A percentile compares a stretch with the other conserved stretches of the same genome.
phyloP scores from a whole-genome alignment of 208 protist species.

The Zelonia costaricensis region DNA sequence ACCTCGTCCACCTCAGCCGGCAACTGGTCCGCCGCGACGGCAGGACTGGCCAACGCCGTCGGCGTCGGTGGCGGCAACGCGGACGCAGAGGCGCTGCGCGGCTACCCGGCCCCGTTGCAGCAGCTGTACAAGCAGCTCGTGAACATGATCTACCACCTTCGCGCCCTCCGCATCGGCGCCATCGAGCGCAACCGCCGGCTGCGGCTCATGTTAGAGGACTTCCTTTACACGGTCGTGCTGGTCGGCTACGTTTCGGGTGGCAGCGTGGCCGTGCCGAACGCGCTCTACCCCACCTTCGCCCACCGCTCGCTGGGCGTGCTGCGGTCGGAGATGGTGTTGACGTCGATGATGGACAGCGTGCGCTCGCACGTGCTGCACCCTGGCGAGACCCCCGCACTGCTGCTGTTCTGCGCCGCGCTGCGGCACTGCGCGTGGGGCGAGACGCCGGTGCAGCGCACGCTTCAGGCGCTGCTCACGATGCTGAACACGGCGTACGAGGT shows the following conservation, averaged over 20 bases:
- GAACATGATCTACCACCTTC: slow-evolving; percentile 37
- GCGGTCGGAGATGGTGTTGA: slow-evolving; percentile 37
- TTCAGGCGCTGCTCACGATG: slow-evolving; percentile 40
- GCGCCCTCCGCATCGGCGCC: slow-evolving; percentile 40
- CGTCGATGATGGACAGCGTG: slow-evolving; percentile 41
- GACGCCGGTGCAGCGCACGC: slow-evolving; percentile 35
- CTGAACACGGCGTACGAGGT: slow-evolving; percentile 40
- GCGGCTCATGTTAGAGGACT: slow-evolving; percentile 58
- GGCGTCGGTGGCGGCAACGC: slow-evolving; percentile 14
- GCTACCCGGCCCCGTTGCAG: slow-evolving; percentile 19
- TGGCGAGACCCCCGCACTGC: slow-evolving; percentile 39
- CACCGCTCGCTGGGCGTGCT: slow-evolving; percentile 32
- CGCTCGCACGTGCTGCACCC: slow-evolving; percentile 33
- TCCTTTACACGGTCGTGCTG: slow-evolving; percentile 42
- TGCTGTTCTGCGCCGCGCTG: slow-evolving; percentile 48
- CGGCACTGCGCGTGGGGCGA: slow-evolving; percentile 45
- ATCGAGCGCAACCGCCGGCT: slow-evolving; percentile 46
- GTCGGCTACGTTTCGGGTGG: slow-evolving; percentile 25
- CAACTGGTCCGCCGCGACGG: slow-evolving; percentile 40
- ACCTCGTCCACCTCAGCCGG: slow-evolving; percentile 13
- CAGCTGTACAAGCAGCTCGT: slow-evolving; percentile 46
- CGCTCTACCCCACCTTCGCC: slow-evolving; percentile 35
- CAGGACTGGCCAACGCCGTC: slow-evolving; percentile 40
- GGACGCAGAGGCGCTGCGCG: slow-evolving; percentile 23
- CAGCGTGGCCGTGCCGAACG: slow-evolving; percentile 15